phyloP scores from a whole-genome alignment of 305 asterid species.

The Nicotiana rustica region DNA sequence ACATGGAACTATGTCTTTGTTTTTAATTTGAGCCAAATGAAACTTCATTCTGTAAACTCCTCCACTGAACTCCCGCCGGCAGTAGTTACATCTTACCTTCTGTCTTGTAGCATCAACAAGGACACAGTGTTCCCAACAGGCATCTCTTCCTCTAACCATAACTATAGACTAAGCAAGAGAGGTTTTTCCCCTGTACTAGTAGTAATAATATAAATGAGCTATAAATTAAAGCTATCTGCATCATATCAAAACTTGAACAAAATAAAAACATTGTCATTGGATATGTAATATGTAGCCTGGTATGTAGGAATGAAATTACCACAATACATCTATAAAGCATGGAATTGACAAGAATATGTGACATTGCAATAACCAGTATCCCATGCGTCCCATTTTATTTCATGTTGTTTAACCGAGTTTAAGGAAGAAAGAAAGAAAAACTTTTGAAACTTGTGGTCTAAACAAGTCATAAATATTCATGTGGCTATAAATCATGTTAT shows the following conservation, averaged over 20 bases:
- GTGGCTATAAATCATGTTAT: too few species aligned
- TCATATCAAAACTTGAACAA: not conserved
- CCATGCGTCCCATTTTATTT: too few species aligned
- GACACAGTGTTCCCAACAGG: slow-evolving; percentile 63
- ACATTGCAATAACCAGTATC: not conserved
- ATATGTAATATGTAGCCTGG: not conserved
- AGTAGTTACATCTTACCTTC: slow-evolving; percentile 61
- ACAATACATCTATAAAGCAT: not conserved
- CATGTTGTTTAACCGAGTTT: too few species aligned
- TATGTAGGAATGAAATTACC: not conserved
- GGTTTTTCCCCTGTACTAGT: slow-evolving; percentile 12
- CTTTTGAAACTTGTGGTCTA: too few species aligned
- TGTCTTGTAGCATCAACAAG: slow-evolving; percentile 57
- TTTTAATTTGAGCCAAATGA: slow-evolving; percentile 60
- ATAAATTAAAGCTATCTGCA: not conserved
- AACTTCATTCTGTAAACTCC: slow-evolving; percentile 61
- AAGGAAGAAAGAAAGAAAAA: too few species aligned
- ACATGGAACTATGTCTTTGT: slow-evolving; percentile 60
- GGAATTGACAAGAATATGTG: not conserved
- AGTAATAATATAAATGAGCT: slow-evolving; percentile 7
- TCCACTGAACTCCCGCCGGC: slow-evolving; percentile 60
- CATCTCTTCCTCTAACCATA: slow-evolving; percentile 64
- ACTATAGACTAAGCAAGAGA: slow-evolving; percentile 21
- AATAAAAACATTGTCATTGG: not conserved
- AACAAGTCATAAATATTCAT: too few species aligned